Conservation (phyloP, 306 rosid species). For the Quercus gilva region DNA sequence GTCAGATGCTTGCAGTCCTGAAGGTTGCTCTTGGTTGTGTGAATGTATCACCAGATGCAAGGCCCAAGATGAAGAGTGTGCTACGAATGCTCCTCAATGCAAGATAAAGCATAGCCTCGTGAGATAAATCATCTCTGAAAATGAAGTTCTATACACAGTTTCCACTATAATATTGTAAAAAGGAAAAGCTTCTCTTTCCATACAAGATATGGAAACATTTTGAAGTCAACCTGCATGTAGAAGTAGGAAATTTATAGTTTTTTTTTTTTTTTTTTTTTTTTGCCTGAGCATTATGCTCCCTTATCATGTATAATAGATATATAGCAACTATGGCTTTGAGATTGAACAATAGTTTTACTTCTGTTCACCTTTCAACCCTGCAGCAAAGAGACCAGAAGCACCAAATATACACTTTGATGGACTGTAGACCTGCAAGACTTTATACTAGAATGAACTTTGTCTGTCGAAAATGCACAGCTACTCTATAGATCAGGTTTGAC, state of each 20-base stretch:
- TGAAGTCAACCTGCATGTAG: neutral
- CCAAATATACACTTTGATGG: neutral
- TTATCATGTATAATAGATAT: neutral
- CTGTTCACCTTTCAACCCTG: neutral
- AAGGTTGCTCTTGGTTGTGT: slow-evolving; percentile 70
- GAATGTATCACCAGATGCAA: slow-evolving; percentile 52
- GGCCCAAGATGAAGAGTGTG: slow-evolving; percentile 89
- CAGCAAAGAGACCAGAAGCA: neutral
- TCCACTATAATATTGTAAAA: neutral
- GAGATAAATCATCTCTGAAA: neutral
- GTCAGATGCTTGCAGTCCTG: slow-evolving; percentile 76
- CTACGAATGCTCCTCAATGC: slow-evolving; percentile 75
- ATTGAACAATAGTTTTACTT: neutral
- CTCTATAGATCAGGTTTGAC: no score
- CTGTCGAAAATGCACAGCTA: no score
- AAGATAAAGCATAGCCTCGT: slow-evolving; percentile 29
- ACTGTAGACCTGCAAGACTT: no score
- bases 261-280: neutral
- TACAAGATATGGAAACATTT: neutral
- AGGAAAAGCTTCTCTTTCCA: neutral
- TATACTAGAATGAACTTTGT: no score
- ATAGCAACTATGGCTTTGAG: neutral
- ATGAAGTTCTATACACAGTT: neutral
- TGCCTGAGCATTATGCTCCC: neutral
- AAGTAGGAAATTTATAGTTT: neutral